Percentiles rank a stretch among this genome's conserved stretches.
phyloP scores from a whole-genome alignment of 1,284 basidiomycete species.

The Erythrobasidium hasegawianum region DNA sequence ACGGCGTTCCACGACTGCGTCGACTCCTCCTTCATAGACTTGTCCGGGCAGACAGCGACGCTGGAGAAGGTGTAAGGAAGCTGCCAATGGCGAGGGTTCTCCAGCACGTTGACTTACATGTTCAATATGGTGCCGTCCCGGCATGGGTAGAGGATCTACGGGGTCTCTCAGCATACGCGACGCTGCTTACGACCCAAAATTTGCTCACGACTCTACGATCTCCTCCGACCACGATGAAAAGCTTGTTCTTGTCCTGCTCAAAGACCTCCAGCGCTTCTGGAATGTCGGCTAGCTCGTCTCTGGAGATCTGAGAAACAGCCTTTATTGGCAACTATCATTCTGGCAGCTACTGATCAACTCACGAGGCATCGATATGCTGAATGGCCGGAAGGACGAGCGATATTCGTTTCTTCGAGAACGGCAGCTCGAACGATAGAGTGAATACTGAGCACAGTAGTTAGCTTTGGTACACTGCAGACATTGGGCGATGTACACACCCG shows the following conservation, averaged over 20 bases:
- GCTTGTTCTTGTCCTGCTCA: background rate
- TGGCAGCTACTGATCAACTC: constrained; percentile 32
- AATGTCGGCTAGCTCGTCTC: background rate
- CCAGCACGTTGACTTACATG: constrained; percentile 38
- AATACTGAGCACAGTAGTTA: constrained; percentile 34
- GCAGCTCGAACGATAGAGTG: constrained; percentile 38
- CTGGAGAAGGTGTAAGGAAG: constrained; percentile 37
- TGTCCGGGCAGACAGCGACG: no score
- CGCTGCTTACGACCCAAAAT: no score
- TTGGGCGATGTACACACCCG: constrained; percentile 17
- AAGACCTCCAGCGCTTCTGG: background rate
- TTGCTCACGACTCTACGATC: constrained; percentile 26
- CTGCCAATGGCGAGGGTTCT: no score
- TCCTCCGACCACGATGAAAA: constrained; percentile 40
- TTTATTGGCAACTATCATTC: constrained; percentile 4
- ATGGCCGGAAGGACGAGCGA: constrained; percentile 42
- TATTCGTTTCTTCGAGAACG: constrained; percentile 38
- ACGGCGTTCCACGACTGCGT: no score
- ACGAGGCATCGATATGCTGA: constrained; percentile 45
- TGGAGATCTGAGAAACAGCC: background rate
- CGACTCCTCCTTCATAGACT: no score
- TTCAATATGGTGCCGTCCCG: constrained; percentile 42
- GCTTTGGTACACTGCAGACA: background rate
- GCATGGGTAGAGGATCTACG: constrained; percentile 38
- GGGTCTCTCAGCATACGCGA: no score